Evolutionary conservation across 2,329 filamentous ascomycete genomes (phyloP).

Genomic region (Apiospora hydei): DNA sequence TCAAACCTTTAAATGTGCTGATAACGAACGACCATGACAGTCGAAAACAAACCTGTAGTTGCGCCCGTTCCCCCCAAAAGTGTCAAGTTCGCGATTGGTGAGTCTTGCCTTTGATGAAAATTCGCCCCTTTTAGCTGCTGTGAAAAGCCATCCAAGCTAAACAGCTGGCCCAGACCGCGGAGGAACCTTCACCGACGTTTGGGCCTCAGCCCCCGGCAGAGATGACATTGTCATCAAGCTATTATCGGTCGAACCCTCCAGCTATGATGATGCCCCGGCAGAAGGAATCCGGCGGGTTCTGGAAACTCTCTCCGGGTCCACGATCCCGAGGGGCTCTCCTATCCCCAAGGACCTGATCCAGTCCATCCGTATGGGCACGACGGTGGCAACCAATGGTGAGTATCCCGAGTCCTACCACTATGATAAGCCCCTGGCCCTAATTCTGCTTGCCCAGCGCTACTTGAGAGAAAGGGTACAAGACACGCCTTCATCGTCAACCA

Average conservation of each 20-base stretch:
- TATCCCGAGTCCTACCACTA: neutral
- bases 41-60: neutral
- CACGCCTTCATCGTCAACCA: slow-evolving; percentile 64
- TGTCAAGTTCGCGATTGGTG: neutral
- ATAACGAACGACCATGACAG: neutral
- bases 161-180: slow-evolving; percentile 20
- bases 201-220: slow-evolving; percentile 23
- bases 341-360: slow-evolving; percentile 23
- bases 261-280: slow-evolving; percentile 27
- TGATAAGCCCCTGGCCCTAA: neutral
- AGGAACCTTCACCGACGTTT: slow-evolving; percentile 29
- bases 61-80: neutral
- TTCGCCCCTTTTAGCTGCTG: neutral
- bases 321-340: slow-evolving; percentile 21
- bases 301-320: slow-evolving; percentile 24
- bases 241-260: slow-evolving; percentile 25
- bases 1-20: neutral
- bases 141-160: neutral
- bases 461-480: neutral
- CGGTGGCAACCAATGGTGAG: slow-evolving; percentile 27
- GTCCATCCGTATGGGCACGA: slow-evolving; percentile 29
- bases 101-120: neutral
- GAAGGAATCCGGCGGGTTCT: slow-evolving; percentile 27
- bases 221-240: slow-evolving; percentile 27
- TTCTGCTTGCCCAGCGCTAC: neutral